A percentile compares a stretch with the other conserved stretches of the same genome.
phyloP scores from a whole-genome alignment of 2,329 filamentous ascomycete genomes.

The Trichoderma brevicompactum region DNA sequence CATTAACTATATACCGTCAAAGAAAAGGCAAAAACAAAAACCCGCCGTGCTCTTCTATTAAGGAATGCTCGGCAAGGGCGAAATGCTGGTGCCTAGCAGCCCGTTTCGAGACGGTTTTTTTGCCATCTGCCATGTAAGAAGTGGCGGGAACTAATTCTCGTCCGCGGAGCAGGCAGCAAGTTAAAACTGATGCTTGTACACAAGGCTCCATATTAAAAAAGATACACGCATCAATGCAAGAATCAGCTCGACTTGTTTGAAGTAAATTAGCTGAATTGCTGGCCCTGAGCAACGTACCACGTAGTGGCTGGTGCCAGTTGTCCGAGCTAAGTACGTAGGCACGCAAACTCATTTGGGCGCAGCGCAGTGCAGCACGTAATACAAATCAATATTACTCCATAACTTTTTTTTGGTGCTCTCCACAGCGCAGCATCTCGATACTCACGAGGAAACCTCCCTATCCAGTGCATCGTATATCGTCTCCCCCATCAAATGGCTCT shows the following conservation, averaged over 20 bases:
- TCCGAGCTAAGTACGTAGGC: not conserved
- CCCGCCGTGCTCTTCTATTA: not conserved
- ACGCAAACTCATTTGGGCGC: not conserved
- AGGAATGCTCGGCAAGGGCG: constrained; percentile 14
- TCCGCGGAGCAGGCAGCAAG: constrained; percentile 27
- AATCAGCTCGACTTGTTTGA: not conserved
- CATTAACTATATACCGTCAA: not conserved
- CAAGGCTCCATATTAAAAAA: not conserved
- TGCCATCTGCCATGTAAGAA: constrained; percentile 18
- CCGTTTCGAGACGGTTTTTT: constrained; percentile 9
- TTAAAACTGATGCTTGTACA: constrained; percentile 5
- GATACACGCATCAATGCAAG: not conserved
- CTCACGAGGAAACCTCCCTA: constrained; percentile 37
- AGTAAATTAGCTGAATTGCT: too few species aligned
- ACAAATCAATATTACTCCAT: not conserved
- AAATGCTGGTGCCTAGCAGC: constrained; percentile 33
- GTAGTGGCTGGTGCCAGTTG: not conserved
- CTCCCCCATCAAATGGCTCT: constrained; percentile 36
- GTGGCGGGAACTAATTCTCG: constrained; percentile 9
- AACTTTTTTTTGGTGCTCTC: not conserved
- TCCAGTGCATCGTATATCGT: constrained; percentile 42
- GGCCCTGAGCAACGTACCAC: not conserved
- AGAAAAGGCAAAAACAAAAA: not conserved
- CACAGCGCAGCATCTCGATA: not conserved
- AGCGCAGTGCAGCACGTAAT: too few species aligned